Conservation (phyloP, 1,284 basidiomycete genomes). For the Apiotrichum montevideense region DNA sequence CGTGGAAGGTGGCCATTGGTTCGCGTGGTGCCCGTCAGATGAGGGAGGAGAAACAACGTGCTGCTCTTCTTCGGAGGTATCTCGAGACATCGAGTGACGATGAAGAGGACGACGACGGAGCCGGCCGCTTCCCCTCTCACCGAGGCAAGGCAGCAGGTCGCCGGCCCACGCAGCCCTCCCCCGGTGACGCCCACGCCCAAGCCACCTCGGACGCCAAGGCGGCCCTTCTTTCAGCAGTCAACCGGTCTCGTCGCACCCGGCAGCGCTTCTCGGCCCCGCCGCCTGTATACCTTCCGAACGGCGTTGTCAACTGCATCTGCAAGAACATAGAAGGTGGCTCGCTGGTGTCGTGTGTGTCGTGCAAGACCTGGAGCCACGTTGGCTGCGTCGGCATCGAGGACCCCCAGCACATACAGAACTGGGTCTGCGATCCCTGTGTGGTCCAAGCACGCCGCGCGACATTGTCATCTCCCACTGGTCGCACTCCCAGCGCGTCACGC, state of each 20-base stretch:
- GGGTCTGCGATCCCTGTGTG: constrained; percentile 37
- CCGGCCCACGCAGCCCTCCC: not conserved
- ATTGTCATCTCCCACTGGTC: constrained; percentile 25
- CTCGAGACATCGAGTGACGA: constrained; percentile 39
- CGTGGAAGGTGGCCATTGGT: constrained; percentile 33
- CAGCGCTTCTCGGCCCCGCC: not conserved
- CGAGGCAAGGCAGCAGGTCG: not conserved
- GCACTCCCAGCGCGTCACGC: constrained; percentile 6
- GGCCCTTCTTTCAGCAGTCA: constrained; percentile 9
- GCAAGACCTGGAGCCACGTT: constrained; percentile 41
- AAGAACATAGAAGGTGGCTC: constrained; percentile 22
- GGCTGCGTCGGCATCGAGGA: constrained; percentile 35
- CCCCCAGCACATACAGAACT: constrained; percentile 21
- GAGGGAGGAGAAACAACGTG: constrained; percentile 31
- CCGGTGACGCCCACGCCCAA: not conserved
- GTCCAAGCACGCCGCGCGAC: constrained; percentile 17
- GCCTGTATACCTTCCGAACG: constrained; percentile 14
- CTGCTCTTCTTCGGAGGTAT: constrained; percentile 30
- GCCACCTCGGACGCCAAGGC: constrained; percentile 16
- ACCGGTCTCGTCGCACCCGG: constrained; percentile 2
- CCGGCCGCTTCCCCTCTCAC: constrained; percentile 5
- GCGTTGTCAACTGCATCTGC: constrained; percentile 34
- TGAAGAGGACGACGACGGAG: constrained; percentile 15
- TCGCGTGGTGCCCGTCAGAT: constrained; percentile 22
- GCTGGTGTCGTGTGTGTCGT: constrained; percentile 33